phyloP scores from a whole-genome alignment of 202 grass and related monocot species.

The Zoysia matrella region DNA sequence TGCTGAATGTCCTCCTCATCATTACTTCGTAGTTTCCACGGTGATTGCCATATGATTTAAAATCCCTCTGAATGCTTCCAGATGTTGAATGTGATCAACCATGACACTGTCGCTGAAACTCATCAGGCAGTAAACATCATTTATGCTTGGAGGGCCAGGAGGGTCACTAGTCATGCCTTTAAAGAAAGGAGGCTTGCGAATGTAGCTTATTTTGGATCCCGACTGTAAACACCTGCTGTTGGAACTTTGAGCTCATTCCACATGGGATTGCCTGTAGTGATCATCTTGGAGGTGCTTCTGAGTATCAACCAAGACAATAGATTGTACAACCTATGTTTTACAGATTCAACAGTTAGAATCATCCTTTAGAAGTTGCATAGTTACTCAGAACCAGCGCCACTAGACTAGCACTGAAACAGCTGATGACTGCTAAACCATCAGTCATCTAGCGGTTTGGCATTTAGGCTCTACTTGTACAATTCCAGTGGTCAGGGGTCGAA shows the following conservation, averaged over 20 bases:
- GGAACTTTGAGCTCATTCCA: constrained; percentile 67
- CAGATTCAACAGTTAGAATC: background rate
- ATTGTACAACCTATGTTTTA: constrained; percentile 43
- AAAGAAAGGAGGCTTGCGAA: background rate
- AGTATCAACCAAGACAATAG: constrained; percentile 59
- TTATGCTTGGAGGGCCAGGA: constrained; percentile 4
- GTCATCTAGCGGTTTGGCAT: background rate
- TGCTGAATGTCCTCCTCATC: constrained; percentile 64
- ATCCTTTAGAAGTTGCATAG: background rate
- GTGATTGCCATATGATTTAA: constrained; percentile 63
- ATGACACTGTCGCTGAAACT: constrained; percentile 66
- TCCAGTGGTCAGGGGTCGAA: background rate
- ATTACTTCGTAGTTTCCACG: constrained; percentile 70
- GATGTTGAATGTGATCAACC: constrained; percentile 29
- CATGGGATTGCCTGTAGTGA: constrained; percentile 62
- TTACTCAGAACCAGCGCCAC: background rate
- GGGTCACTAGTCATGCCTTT: background rate
- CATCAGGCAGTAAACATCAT: constrained; percentile 62
- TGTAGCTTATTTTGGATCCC: constrained; percentile 3
- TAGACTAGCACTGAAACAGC: background rate
- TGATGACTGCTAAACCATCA: too few relatives aligned
- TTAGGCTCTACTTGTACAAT: background rate
- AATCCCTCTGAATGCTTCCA: constrained; percentile 63
- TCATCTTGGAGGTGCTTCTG: constrained; percentile 60
- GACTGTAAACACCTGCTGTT: background rate